Evolutionary conservation across 345 rosid genomes (phyloP), one percentile per base, ranked within the genome.

Genomic region (Lumnitzera racemosa): DNA sequence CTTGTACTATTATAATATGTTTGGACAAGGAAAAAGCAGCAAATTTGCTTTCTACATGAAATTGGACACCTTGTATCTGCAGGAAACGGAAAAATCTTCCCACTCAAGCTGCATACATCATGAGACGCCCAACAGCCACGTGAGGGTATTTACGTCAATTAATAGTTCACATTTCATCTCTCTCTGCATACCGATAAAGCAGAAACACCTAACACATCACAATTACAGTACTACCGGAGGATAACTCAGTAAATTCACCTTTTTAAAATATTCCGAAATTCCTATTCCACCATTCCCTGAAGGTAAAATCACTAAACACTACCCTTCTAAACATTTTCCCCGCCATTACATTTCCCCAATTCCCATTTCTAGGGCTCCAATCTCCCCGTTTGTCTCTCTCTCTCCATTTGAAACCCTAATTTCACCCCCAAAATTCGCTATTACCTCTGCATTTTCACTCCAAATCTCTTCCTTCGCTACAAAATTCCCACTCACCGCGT

Each of bases 361-460:
- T 48, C 24, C 53, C 52, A 31, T 58, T 59, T 51, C 59, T 59
- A 59, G 70, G 70, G 64, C 64, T 67, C 55, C 64, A 66, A 27
- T 59, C 64, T 1, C 53, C 29, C 56, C 11, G 58, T 15, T 48
- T 24, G 1, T 13, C 20, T 31, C 63, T 49, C 57, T n/a, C 52
- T 9, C 11, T 7, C 7, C 43, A 36, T 36, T 36, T 36, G 10
- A 9, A 59, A 25, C 47, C 31, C 70, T 13, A 60, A 59, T 46
- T 60, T 29, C 47, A 46, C 47, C 57, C 47, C 16, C n/a, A 59
- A 53, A 16, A 23, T 24, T 46, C 14, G 31, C 55, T 12, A 15
- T 12, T 58, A 67, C 54, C 59, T 31, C 36, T 7, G 23, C 70
- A 25, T 36, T 59, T 53, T 43, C 15, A 29, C 46, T 4, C 27